Evolutionary conservation across 768 basidiomycete species (phyloP).

Genomic region (Lactarius sanguifluus): DNA sequence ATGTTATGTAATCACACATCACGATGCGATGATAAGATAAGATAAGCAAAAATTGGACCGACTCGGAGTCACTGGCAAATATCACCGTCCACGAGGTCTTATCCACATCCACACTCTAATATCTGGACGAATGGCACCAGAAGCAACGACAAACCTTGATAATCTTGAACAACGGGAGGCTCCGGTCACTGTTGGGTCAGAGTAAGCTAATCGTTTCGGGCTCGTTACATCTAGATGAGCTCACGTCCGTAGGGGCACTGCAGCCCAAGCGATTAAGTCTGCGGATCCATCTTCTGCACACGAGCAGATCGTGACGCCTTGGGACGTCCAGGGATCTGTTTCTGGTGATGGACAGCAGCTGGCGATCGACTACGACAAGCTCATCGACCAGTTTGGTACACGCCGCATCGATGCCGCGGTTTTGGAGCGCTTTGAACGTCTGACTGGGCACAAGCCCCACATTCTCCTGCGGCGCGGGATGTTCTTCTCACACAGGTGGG

Average conservation of each 20-base stretch:
- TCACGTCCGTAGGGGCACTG: slow-evolving; percentile 4
- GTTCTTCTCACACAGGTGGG: slow-evolving; percentile 97
- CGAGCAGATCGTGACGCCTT: slow-evolving; percentile 90
- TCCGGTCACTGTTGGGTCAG: slow-evolving; percentile 3
- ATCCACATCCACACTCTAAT: not conserved
- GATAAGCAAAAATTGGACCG: not conserved
- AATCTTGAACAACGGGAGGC: slow-evolving; percentile 2
- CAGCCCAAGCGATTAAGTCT: slow-evolving; percentile 36
- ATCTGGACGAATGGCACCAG: slow-evolving; percentile 7
- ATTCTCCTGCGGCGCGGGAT: slow-evolving; percentile 84
- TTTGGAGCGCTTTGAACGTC: slow-evolving; percentile 82
- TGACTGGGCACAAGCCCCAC: slow-evolving; percentile 89
- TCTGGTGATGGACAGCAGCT: slow-evolving; percentile 85
- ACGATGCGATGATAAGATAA: not conserved
- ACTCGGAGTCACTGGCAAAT: not conserved
- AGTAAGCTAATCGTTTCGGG: not conserved
- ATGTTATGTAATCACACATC: not conserved
- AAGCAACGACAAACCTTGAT: not conserved
- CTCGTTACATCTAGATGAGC: not conserved
- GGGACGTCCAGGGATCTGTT: slow-evolving; percentile 94
- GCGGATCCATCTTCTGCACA: slow-evolving; percentile 37
- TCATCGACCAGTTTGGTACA: slow-evolving; percentile 92
- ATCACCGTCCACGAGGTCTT: not conserved
- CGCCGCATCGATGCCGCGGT: slow-evolving; percentile 72
- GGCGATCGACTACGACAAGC: slow-evolving; percentile 96